Base-by-base conservation (phyloP, 306 rosid genomes). In the Coriaria nepalensis region DNA sequence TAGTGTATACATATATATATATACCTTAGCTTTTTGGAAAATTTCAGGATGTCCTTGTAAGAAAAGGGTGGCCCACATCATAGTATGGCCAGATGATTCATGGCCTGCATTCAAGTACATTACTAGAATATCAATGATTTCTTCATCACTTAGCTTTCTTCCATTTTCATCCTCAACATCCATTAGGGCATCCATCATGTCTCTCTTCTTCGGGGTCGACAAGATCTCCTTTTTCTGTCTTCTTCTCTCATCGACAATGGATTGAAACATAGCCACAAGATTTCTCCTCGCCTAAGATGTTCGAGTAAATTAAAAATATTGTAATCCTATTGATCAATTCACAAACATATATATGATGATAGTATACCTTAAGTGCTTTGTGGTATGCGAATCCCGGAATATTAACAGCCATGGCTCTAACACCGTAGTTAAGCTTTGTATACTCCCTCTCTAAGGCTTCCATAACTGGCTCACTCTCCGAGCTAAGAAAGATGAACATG, bases 101-200 rank as follows among this genome's bases (percentile, higher is more conserved):
- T 88, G 97, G 35, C 97, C 97, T 0, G 95, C 97, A 45, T 88
- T 88, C 69, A 88, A 65, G 68, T 88, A 88, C 97, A 88, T 88
- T 34, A 88, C 9, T 72, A 88, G 60, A 37, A 84, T 47, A 61
- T 88, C 95, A 42, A 88, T 84, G 34, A 88, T 74, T 12, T 74
- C 82, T 10, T 74, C 90, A 52, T 88, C 82, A 2, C 47, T 33
- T 53, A 88, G 50, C 40, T 65, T 84, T 55, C 78, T 68, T 12
- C 97, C 90, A 60, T 71, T 69, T 14, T 81, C 95, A 54, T 88
- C 97, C 58, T 74, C 84, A 37, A 47, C 86, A 57, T 81, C 93
- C 9, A 88, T 54, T 43, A 88, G 61, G 62, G 84, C 65, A 53
- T 88, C 97, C 95, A 88, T 72, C 97, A 88, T 88, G 57, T 88